These are phyloP conservation scores for Paraphoma chrysanthemicola DNA, from an alignment of 2,329 filamentous ascomycete species.

Conservation along the genomic window DNA sequence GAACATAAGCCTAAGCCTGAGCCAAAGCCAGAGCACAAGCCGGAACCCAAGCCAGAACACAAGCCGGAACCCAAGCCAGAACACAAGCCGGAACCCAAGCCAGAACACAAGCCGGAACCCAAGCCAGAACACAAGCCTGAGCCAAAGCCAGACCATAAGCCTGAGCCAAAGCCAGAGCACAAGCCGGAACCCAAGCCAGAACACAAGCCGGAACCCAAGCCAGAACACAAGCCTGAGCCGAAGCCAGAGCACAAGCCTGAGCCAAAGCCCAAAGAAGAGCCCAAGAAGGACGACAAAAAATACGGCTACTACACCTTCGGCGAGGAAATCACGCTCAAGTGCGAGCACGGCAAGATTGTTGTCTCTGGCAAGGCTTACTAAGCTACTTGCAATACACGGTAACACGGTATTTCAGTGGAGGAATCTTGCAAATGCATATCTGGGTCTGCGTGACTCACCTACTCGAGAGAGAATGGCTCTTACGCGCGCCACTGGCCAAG, in stretches of 20 bases:
- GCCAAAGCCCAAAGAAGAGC: neutral
- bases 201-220: neutral
- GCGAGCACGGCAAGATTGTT: slow-evolving; percentile 1
- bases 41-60: neutral
- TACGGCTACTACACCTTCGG: slow-evolving; percentile 4
- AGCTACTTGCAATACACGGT: neutral
- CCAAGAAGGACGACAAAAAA: neutral
- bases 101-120: neutral
- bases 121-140: neutral
- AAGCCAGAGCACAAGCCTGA: neutral
- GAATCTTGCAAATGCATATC: no score
- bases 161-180: neutral
- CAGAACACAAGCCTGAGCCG: neutral
- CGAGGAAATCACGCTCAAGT: slow-evolving; percentile 1
- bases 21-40: neutral
- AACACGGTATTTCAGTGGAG: no score
- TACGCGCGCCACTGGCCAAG: no score
- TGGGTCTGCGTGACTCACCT: no score
- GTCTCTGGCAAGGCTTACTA: neutral
- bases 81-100: neutral
- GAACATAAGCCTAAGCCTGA: neutral
- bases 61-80: neutral
- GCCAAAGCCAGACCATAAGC: neutral
- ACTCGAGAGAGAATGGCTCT: no score
- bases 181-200: neutral